These are phyloP conservation scores for Gracilaria caudata DNA, from an alignment of 23 red algal genomes.

Conservation along the genomic window DNA sequence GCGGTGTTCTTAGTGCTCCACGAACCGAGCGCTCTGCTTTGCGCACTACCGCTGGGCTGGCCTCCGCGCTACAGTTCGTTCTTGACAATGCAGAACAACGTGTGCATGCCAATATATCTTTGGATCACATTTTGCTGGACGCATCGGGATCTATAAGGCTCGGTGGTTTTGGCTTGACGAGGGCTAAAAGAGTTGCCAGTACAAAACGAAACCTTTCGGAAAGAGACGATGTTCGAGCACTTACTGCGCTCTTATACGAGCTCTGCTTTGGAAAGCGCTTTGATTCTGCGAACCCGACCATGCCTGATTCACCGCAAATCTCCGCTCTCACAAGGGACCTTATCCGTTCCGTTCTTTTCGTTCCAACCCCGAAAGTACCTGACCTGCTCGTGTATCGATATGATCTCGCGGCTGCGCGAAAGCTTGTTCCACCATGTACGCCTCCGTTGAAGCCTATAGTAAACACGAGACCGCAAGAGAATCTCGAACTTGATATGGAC, in stretches of 20 bases:
- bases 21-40: constrained; percentile 41
- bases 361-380: not conserved
- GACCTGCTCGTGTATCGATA: constrained; percentile 59
- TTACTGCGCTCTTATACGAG: constrained; percentile 55
- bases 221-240: constrained; percentile 67
- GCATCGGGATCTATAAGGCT: constrained; percentile 5
- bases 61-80: constrained; percentile 31
- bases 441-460: constrained; percentile 43
- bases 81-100: constrained; percentile 25
- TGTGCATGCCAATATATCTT: constrained; percentile 46
- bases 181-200: constrained; percentile 32
- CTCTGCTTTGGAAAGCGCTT: constrained; percentile 26
- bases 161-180: constrained; percentile 35
- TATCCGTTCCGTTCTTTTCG: constrained; percentile 35
- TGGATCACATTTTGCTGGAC: constrained; percentile 44
- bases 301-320: constrained; percentile 37
- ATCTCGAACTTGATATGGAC: constrained; percentile 41
- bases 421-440: constrained; percentile 60
- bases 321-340: constrained; percentile 14
- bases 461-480: constrained; percentile 31
- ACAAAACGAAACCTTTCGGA: constrained; percentile 51
- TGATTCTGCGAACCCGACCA: constrained; percentile 14
- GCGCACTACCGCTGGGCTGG: constrained; percentile 17
- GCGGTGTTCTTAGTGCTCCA: constrained; percentile 31
- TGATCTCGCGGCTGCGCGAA: constrained; percentile 69